Evolutionary conservation across 108 stramenopile genomes (phyloP).

Genomic region (Cyclotella baltica): DNA sequence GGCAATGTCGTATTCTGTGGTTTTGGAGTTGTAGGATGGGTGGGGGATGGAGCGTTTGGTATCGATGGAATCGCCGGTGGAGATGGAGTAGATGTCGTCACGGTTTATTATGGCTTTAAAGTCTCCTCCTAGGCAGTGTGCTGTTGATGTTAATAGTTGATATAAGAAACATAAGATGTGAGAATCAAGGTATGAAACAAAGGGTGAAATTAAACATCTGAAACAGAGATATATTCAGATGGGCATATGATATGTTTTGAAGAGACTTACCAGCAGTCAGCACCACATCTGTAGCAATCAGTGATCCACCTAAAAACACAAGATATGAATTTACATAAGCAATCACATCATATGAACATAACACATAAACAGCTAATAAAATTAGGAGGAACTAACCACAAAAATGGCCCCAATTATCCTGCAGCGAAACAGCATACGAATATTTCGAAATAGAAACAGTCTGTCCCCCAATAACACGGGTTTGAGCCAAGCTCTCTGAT

Average conservation of each 20-base stretch:
- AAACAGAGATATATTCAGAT: no score
- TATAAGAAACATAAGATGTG: no score
- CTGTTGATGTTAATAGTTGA: no score
- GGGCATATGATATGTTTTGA: no score
- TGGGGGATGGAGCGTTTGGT: slow-evolving; percentile 23
- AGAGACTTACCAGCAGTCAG: slow-evolving; percentile 39
- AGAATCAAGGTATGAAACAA: no score
- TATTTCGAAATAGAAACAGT: slow-evolving; percentile 4
- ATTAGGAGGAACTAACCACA: slow-evolving; percentile 41
- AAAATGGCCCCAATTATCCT: slow-evolving; percentile 31
- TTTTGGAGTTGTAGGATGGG: slow-evolving; percentile 24
- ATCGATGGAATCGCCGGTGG: slow-evolving; percentile 11
- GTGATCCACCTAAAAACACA: slow-evolving; percentile 27
- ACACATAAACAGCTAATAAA: no score
- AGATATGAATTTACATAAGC: neutral
- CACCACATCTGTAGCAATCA: slow-evolving; percentile 57
- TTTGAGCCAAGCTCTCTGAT: neutral
- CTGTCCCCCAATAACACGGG: slow-evolving; percentile 36
- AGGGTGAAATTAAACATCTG: no score
- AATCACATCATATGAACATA: neutral
- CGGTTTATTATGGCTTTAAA: slow-evolving; percentile 19
- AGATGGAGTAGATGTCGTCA: slow-evolving; percentile 6
- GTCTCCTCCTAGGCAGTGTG: slow-evolving; percentile 44
- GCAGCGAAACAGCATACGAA: slow-evolving; percentile 30
- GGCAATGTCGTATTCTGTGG: slow-evolving; percentile 29